Evolutionary conservation across 768 basidiomycete species (phyloP).

Genomic region (Tremella yokohamensis): DNA sequence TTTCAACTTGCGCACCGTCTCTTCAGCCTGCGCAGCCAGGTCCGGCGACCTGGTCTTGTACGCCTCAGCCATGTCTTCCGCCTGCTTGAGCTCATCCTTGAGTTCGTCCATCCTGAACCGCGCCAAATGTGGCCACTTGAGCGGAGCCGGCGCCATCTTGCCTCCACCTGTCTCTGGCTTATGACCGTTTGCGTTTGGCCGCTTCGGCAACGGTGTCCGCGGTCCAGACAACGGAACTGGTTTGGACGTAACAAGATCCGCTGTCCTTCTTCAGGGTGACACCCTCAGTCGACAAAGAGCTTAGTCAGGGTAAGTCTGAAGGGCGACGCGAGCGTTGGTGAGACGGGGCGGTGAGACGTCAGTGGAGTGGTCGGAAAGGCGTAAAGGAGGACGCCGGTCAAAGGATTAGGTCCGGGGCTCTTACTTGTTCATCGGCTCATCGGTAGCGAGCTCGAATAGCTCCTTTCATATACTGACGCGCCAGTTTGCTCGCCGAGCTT

Average conservation of each 20-base stretch:
- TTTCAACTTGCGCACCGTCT: conserved; percentile 9
- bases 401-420: conserved; percentile 1
- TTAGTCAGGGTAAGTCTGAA: too few relatives aligned
- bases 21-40: conserved; percentile 17
- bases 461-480: neutral
- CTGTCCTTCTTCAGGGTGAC: too few relatives aligned
- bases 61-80: conserved; percentile 15
- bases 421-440: too few relatives aligned
- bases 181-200: neutral
- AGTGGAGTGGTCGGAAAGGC: conserved; percentile 1
- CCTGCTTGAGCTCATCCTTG: conserved; percentile 14
- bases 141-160: too few relatives aligned
- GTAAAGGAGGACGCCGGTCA: neutral
- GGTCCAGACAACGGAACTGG: neutral
- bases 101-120: neutral
- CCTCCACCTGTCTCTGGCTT: neutral
- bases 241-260: neutral
- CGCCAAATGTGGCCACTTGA: neutral
- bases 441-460: neutral
- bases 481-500: neutral
- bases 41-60: conserved; percentile 18
- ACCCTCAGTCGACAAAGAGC: too few relatives aligned
- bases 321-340: too few relatives aligned
- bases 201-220: neutral
- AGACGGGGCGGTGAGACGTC: too few relatives aligned